Base-by-base conservation (phyloP, 2,329 filamentous ascomycete genomes). In the Westerdykella sp. region DNA sequence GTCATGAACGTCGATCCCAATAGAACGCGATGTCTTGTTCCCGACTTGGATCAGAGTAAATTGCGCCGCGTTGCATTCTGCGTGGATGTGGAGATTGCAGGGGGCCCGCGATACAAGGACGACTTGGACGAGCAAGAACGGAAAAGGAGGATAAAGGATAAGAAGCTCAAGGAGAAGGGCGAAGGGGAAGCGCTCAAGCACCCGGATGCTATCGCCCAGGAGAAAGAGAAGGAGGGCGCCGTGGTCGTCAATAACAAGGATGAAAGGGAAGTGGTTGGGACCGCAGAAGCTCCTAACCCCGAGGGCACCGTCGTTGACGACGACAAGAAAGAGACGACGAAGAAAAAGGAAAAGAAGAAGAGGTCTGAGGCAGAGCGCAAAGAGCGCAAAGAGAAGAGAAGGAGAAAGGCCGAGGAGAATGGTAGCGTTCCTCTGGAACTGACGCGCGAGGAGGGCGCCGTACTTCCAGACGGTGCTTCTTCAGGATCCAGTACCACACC, bases 341-440 rank as follows among this genome's bases (percentile, higher is more conserved):
- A 83, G 56, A 96, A 94, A 69, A 93, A 88, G 67, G 90, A 96
- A 61, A 96, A 95, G 74, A 96, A 96, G 70, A 95, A 95, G 72
- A 83, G 85, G 52, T 95, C 87, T 34, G 91, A 96, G 62, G 89
- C 91, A 46, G 91, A 96, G 66, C 78, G 90, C 34, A 95, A 94
- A 62, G 87, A 93, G 47, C 80, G 90, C 42, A 95, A 94, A 64
- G 90, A 96, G 67, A 87, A 87, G 68, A 91, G 87, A 62, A 78
- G 88, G 49, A 81, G 80, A 60, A 80, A 87, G 54, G 91, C 90
- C 18, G 87, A 95, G 61, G 87, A 87, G 45, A 95, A 93, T 62
- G 91, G 91, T 7, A 79, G 80, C 7, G 79, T 95, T 45, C 91
- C 90, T 1, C 79, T 95, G 65, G 90, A 96, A 63, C 73, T 96